Evolutionary conservation across 352 stramenopile species (phyloP).

Genomic region (Globisporangium echinulatum): DNA sequence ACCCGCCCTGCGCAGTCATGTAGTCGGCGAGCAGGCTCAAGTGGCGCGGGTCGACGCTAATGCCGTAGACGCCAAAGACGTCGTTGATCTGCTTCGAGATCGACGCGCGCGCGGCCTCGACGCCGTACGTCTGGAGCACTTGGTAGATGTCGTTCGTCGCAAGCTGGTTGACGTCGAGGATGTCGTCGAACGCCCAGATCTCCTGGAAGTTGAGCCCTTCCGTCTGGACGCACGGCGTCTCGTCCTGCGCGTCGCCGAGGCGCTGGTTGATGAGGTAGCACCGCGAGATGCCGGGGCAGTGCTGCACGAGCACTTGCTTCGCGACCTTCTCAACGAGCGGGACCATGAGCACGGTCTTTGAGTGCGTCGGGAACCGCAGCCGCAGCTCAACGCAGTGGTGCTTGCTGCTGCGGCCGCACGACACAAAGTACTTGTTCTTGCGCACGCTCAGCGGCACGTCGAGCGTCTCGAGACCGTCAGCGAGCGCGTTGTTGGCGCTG

Average conservation of each 20-base stretch:
- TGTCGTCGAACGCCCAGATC: slow-evolving; percentile 92
- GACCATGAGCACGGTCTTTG: slow-evolving; percentile 87
- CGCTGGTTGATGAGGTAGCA: slow-evolving; percentile 89
- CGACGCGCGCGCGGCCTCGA: slow-evolving; percentile 95
- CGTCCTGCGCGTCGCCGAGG: slow-evolving; percentile 67
- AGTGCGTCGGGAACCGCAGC: slow-evolving; percentile 84
- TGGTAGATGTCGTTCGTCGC: slow-evolving; percentile 98
- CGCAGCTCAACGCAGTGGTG: slow-evolving; percentile 81
- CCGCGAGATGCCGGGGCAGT: slow-evolving; percentile 82
- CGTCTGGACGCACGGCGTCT: slow-evolving; percentile 87
- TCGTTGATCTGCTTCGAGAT: slow-evolving; percentile 99
- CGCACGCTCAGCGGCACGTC: slow-evolving; percentile 65
- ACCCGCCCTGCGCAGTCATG: slow-evolving; percentile 97
- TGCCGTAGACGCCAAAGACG: slow-evolving; percentile 99
- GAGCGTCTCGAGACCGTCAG: slow-evolving; percentile 62
- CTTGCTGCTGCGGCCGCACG: slow-evolving; percentile 70
- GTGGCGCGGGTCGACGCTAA: slow-evolving; percentile 97
- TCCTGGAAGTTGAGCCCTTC: slow-evolving; percentile 98
- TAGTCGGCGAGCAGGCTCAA: slow-evolving; percentile 98
- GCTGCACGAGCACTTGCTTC: slow-evolving; percentile 80
- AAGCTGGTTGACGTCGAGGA: slow-evolving; percentile 93
- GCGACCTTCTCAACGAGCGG: slow-evolving; percentile 84
- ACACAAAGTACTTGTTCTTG: slow-evolving; percentile 87
- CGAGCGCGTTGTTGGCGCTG: slow-evolving; percentile 32
- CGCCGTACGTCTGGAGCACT: slow-evolving; percentile 95